Base-by-base conservation (phyloP, 768 basidiomycete species). In the Nidularia pulvinata region DNA sequence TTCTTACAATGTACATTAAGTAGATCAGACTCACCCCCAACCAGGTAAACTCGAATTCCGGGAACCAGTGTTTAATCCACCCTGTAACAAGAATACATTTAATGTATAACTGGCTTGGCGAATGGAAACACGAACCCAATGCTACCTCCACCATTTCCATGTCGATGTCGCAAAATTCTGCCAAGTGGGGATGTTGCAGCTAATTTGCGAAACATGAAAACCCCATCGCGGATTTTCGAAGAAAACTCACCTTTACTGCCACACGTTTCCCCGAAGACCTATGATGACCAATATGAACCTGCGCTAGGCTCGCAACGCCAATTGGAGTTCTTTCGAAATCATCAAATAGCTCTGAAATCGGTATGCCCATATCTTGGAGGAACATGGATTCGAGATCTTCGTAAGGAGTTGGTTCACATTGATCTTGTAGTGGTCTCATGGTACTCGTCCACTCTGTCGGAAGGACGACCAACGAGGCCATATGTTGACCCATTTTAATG, bases 31-130 rank as follows among this genome's bases (percentile, higher is more conserved):
- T 77, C 77, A 62, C 91, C 4, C 84, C 89, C 9, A 96, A 79
- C 95, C 95, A 97, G 0, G 86, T 87, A 64, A 96, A 91, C 66
- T 98, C 95, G 60, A 98, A 99, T 51, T 95, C 87, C 1, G 97
- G 97, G 68, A 98, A 98, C 80, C 93, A 85, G 55, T 82, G 83
- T 63, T 95, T 95, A 58, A 99, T 86, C 83, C 92, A 88, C 14
- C 87, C 87, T 86, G 49, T 11, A 10, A 25, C 25, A 25, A 25
- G 25, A 25, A 25, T 25, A 25, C 25, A 25, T 4, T 25, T 25
- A 25, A 25, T 4, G 4, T 25, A 25, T 4, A 4, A 25, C 25
- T 25, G 25, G 25, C 25, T 25, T 25, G 4, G 25, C 25, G 4
- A 25, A 25, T 25, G 25, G 25, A 25, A 25, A 25, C 25, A 25